Evolutionary conservation across 73 alveolate species (phyloP).

Genomic region (Tetrahymena elliotti): DNA sequence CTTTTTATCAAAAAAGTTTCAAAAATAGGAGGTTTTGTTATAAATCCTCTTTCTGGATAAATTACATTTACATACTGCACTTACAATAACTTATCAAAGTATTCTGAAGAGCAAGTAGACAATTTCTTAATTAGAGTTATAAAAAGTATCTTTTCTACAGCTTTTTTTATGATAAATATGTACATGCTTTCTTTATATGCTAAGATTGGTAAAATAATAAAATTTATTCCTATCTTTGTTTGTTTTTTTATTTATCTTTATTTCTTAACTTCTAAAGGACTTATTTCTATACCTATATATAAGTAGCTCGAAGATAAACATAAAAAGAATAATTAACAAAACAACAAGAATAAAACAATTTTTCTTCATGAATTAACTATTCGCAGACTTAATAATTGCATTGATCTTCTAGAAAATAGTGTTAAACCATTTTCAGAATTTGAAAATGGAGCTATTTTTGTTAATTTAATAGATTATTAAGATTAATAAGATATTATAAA

Average conservation of each 20-base stretch:
- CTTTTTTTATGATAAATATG: neutral
- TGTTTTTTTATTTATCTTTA: neutral
- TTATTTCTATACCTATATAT: neutral
- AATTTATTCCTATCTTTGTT: neutral
- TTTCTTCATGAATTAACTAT: neutral
- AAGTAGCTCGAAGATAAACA: neutral
- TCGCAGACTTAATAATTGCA: neutral
- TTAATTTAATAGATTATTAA: neutral
- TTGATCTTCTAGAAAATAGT: neutral
- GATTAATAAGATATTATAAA: neutral
- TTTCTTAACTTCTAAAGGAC: neutral
- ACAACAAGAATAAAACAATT: neutral
- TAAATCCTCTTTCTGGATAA: neutral
- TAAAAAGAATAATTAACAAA: neutral
- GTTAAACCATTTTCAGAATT: neutral
- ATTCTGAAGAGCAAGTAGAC: neutral
- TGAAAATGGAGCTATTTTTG: neutral
- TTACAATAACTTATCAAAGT: neutral
- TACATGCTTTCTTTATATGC: neutral
- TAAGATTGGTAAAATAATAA: neutral
- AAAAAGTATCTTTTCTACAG: neutral
- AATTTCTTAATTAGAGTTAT: neutral
- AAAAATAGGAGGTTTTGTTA: neutral
- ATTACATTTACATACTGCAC: neutral
- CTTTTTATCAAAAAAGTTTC: neutral